Evolutionary conservation across 139 green algal species (phyloP).

Genomic region (Ulvella scutata): DNA sequence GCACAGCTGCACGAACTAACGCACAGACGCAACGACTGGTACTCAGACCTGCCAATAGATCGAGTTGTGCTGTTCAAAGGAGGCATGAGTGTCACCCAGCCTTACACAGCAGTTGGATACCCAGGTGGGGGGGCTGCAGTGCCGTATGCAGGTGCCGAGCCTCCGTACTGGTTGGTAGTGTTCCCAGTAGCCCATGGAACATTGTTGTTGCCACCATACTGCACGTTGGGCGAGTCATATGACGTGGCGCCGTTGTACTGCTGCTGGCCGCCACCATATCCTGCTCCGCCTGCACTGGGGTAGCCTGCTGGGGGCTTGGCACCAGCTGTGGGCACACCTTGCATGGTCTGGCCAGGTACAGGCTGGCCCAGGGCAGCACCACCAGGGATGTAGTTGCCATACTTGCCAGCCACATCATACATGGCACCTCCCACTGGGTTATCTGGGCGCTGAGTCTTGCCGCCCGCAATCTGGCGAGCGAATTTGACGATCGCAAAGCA

Average conservation of each 20-base stretch:
- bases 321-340: not conserved
- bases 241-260: not conserved
- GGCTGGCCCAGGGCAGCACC: not conserved
- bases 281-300: not conserved
- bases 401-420: not conserved
- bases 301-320: not conserved
- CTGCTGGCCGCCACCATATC: not conserved
- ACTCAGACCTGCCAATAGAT: no score
- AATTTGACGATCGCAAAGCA: not conserved
- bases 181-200: not conserved
- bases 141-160: no score
- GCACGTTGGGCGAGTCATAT: not conserved
- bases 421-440: not conserved
- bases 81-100: no score
- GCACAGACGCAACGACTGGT: no score
- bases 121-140: not conserved
- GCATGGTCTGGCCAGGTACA: not conserved
- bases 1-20: no score
- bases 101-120: not conserved
- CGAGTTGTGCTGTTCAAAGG: no score
- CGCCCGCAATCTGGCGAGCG: not conserved
- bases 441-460: not conserved
- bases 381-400: not conserved
- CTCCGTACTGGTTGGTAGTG: no score
- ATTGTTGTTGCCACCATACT: slow-evolving; percentile 1